A percentile compares a stretch with the other conserved stretches of the same genome.
These are phyloP conservation scores for Cladosporium velox DNA, from an alignment of 2,329 filamentous ascomycete genomes.

Conservation along the genomic window DNA sequence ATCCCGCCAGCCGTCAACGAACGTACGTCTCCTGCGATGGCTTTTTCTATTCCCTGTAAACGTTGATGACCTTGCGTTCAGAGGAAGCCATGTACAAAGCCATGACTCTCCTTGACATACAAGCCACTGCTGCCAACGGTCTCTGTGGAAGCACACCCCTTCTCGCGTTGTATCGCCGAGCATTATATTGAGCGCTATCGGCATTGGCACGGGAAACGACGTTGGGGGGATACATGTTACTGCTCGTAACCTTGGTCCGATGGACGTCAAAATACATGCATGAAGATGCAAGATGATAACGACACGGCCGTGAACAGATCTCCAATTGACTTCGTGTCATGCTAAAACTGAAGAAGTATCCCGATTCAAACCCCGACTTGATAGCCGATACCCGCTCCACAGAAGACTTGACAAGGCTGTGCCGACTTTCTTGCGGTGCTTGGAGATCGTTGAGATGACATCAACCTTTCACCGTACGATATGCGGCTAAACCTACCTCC, in stretches of 20 bases:
- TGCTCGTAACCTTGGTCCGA: neutral
- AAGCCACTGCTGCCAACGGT: neutral
- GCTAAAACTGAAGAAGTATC: slow-evolving; percentile 3
- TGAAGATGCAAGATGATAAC: neutral
- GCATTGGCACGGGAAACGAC: neutral
- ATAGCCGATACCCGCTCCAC: slow-evolving; percentile 1
- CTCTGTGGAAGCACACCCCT: neutral
- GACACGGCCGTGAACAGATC: neutral
- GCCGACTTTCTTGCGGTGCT: slow-evolving; percentile 18
- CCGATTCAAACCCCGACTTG: slow-evolving; percentile 2
- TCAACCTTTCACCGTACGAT: neutral
- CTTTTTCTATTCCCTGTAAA: neutral
- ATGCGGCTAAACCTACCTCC: neutral
- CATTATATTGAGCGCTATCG: neutral
- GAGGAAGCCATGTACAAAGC: neutral
- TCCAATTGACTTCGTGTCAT: neutral
- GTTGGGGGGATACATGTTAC: neutral
- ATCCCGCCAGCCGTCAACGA: too few relatives aligned
- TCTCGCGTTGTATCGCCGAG: neutral
- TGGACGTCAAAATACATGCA: neutral
- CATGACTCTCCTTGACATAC: neutral
- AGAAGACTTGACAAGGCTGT: neutral
- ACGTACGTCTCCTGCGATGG: neutral
- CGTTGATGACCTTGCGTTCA: too few relatives aligned
- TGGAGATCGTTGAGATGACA: neutral